Evolutionary conservation across 1,139 yeast genomes (phyloP), one percentile per base, ranked within the genome.

Genomic region (Pichia inconspicua): DNA sequence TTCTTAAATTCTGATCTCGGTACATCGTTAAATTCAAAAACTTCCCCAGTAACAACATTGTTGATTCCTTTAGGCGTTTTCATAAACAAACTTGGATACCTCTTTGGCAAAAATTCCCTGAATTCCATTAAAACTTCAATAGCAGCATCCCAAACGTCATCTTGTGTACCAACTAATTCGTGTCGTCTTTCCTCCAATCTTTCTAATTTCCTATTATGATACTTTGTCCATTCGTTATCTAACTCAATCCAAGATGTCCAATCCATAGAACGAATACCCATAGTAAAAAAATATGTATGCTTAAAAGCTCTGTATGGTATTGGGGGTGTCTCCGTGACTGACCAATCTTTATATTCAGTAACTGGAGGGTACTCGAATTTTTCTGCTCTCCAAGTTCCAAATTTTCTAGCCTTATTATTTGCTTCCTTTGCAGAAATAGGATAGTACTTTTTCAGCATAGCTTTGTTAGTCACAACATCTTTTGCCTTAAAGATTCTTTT

Each of bases 221-320:
- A 80, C 55, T 72, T 73, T 47, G 55, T 56, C 84, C 84, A 81
- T 61, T 80, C 80, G 53, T 76, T 79, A 61, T 81, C 87, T 47
- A 81, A 66, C 60, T 81, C 83, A 54, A 81, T 74, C 87, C 87
- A 81, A 45, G 69, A 68, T 47, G 74, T 67, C 71, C 74, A 73
- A 46, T 77, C 75, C 82, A 80, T 75, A 51, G 67, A 69, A 55
- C 84, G 66, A 43, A 80, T 79, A n/a, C 84, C 86, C 86, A 80
- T 80, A 30, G 80, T 80, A 40, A 70, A 66, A 45, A 63, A 66
- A 57, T 80, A 80, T 51, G 74, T 77, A 60, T 77, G 80, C 59
- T 72, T 78, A 60, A 80, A 80, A 0, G 84, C 83, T 48, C 85
- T 67, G 58, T 80, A 80, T 27, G 84, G 82, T 40, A 77, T 58